Evolutionary conservation across 2,329 filamentous ascomycete species (phyloP), one percentile per base, ranked within the genome.

Genomic region (Botrytis fabae): DNA sequence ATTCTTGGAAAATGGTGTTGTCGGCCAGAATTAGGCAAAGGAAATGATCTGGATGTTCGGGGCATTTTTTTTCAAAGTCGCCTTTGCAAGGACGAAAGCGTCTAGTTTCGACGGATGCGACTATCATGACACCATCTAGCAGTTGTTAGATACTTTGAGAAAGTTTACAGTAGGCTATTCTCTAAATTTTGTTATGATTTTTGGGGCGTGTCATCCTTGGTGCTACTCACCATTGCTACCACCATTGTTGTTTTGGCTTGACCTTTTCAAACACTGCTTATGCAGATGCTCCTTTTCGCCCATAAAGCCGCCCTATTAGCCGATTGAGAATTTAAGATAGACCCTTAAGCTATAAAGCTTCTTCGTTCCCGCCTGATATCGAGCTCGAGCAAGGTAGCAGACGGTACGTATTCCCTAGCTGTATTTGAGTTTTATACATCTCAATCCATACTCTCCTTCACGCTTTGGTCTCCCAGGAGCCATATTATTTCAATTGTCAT

Each of bases 1-100:
- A 2, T 51, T 51, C 4, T 12, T 14, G 0, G 1, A 1, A n/a
- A 14, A 0, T 51, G 4, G 4, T 25, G 2, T 54, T n/a, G 16
- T 54, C 25, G 25, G n/a, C 4, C 25, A 5, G 5, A 16, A n/a
- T 54, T 16, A 1, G 14, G 48, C 48, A 16, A 54, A n/a, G 12
- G n/a, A n/a, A 54, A 1, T n/a, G 12, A 54, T 25, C 12, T 16
- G 1, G 16, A 16, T 54, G 2, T 16, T n/a, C 14, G 25, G 48
- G 48, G 48, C 48, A n/a, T n/a, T 54, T 54, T 12, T 12, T 12
- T 54, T 6, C 4, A 54, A 25, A 16, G 28, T 54, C 48, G 48
- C 48, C 25, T 25, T 2, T 12, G 5, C 12, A n/a, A 54, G 25
- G 12, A 12, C 48, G 12, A 54, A 54, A 54, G 7, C 14, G 25